Percentiles rank a stretch among this genome's conserved stretches.
These are phyloP conservation scores for Amniculicola lignicola DNA, from an alignment of 495 filamentous ascomycete genomes.

Conservation along the genomic window DNA sequence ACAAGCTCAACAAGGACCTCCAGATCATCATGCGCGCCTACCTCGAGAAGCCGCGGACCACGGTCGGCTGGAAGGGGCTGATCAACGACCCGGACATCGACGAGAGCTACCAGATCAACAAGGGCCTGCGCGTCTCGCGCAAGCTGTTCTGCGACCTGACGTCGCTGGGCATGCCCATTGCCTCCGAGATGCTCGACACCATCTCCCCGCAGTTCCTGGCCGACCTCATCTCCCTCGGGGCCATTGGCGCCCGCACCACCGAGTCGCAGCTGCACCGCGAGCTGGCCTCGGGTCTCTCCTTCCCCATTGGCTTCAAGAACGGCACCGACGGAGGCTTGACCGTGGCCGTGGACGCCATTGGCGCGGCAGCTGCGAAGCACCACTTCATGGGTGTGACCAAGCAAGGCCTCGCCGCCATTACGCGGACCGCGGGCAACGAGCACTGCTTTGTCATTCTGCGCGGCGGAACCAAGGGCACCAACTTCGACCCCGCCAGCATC, in stretches of 20 bases:
- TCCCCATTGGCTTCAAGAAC: slow-evolving; percentile 99
- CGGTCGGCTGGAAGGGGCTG: slow-evolving; percentile 97
- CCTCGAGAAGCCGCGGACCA: slow-evolving; percentile 98
- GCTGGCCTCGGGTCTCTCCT: slow-evolving; percentile 92
- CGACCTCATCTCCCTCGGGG: slow-evolving; percentile 90
- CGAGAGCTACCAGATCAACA: slow-evolving; percentile 97
- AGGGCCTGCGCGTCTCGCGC: slow-evolving; percentile 83
- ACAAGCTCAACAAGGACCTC: slow-evolving; percentile 75
- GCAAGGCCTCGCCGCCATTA: slow-evolving; percentile 93
- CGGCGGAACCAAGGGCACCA: slow-evolving; percentile 89
- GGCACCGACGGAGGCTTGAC: slow-evolving; percentile 91
- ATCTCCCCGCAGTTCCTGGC: slow-evolving; percentile 96
- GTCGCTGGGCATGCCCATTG: slow-evolving; percentile 81
- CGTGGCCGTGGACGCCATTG: slow-evolving; percentile 96
- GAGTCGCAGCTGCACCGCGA: slow-evolving; percentile 95
- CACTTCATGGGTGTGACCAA: slow-evolving; percentile 99
- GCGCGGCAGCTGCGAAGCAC: slow-evolving; percentile 84
- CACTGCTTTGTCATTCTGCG: slow-evolving; percentile 96
- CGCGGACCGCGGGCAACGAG: slow-evolving; percentile 86
- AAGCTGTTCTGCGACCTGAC: slow-evolving; percentile 92
- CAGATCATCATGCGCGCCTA: slow-evolving; percentile 97
- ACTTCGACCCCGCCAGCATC: slow-evolving; percentile 85
- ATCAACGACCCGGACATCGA: slow-evolving; percentile 99
- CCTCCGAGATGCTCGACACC: slow-evolving; percentile 96
- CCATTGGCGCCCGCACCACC: slow-evolving; percentile 95